Base-by-base conservation (phyloP, 176 grass and related monocot species). In the Canna indica region DNA sequence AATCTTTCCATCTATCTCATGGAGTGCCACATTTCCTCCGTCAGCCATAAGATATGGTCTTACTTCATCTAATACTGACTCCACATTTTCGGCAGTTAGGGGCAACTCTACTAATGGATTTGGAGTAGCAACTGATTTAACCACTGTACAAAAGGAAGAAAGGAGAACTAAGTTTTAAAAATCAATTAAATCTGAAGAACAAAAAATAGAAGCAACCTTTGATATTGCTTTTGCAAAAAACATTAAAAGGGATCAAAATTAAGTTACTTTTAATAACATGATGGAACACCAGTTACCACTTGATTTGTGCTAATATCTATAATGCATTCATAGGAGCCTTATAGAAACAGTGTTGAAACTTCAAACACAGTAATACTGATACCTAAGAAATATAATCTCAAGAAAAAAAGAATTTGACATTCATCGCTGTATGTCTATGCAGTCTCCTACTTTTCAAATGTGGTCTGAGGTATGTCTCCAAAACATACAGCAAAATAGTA, bases 1-100 rank as follows among this genome's bases (percentile, higher is more conserved):
- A 47, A 99, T 64, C 4, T 93, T 90, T 59, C 89, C 89, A 0
- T 99, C 89, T 58, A 99, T 99, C 72, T 93, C 94, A 67, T 99
- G 89, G 66, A 99, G 71, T 1, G 67, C 86, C 3, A 99, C 94
- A 72, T 99, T 99, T 42, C 94, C 94, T 50, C 94, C 94, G 35
- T 99, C 94, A 31, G 94, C 81, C 72, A 99, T 99, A 72, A 99
- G 88, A 67, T 99, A 99, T 1, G 94, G 94, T 14, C 94, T 87
- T 24, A 99, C 86, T 90, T 99, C 94, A 79, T 99, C 94, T 70
- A 99, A 79, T 50, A 99, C 84, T 32, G 65, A 36, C 72, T 99
- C 94, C 20, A 99, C 86, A 67, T 99, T 99, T 89, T 93, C 86
- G 69, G 83, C 86, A 75, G 89, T 99, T 69, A 99, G 76, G 4